Conservation (phyloP, 208 protist species). For the Trypanosoma boissoni region DNA sequence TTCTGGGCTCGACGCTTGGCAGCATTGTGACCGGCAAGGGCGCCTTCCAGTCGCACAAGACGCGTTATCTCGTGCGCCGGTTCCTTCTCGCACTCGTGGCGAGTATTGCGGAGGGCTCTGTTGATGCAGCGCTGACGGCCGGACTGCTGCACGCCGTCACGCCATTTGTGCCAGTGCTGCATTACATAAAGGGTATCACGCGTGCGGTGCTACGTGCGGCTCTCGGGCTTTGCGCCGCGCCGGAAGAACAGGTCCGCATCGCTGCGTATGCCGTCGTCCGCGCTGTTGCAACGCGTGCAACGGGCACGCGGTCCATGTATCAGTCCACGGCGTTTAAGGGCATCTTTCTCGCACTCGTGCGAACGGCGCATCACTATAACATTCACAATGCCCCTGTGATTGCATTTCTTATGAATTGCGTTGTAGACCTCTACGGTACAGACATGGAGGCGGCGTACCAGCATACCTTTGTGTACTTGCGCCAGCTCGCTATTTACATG, state of each 20-base stretch:
- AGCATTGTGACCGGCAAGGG: constrained; percentile 81
- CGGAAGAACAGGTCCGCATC: constrained; percentile 80
- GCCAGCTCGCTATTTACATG: constrained; percentile 96
- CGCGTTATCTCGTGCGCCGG: constrained; percentile 72
- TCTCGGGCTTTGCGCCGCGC: constrained; percentile 61
- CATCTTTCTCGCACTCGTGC: constrained; percentile 91
- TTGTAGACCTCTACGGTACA: constrained; percentile 94
- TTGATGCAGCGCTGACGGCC: constrained; percentile 56
- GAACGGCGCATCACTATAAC: constrained; percentile 79
- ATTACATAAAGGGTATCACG: constrained; percentile 85
- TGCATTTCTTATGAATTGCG: constrained; percentile 93
- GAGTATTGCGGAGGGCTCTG: constrained; percentile 55
- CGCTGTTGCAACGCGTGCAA: constrained; percentile 81
- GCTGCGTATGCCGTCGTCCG: constrained; percentile 87
- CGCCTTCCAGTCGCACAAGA: constrained; percentile 72
- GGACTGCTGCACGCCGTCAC: constrained; percentile 73
- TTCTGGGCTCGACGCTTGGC: constrained; percentile 55
- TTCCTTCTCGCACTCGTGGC: constrained; percentile 63
- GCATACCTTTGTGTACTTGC: constrained; percentile 97
- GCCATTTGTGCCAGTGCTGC: constrained; percentile 84
- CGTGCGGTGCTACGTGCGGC: constrained; percentile 69
- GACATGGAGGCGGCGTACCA: constrained; percentile 93
- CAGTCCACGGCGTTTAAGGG: constrained; percentile 91
- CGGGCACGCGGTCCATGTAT: constrained; percentile 88
- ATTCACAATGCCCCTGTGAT: constrained; percentile 75